These are phyloP conservation scores for Solanum piurae DNA, from an alignment of 257 asterid species.

Conservation along the genomic window DNA sequence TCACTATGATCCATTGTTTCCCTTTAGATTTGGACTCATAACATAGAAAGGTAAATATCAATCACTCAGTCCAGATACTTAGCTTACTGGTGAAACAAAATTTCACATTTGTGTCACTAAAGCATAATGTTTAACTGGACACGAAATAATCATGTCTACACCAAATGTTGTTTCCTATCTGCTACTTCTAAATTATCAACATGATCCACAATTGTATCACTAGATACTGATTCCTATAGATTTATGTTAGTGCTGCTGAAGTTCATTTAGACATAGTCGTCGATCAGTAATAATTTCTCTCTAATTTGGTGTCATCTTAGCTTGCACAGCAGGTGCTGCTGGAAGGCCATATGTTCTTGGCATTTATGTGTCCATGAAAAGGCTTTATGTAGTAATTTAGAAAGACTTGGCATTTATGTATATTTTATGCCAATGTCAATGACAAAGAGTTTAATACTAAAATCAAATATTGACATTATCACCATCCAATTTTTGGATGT, in stretches of 20 bases:
- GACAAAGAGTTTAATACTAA: not conserved
- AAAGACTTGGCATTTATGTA: not conserved
- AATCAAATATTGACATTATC: not conserved
- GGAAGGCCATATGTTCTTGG: constrained; percentile 23
- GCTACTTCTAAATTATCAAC: not conserved
- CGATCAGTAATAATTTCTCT: not conserved
- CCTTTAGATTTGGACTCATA: constrained; percentile 54
- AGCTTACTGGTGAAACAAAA: too few species aligned
- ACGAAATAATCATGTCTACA: not conserved
- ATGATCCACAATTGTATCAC: not conserved
- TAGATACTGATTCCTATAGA: not conserved
- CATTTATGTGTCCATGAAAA: not conserved
- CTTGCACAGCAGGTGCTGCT: constrained; percentile 20
- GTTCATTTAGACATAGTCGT: not conserved
- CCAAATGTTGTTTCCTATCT: not conserved
- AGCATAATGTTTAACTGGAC: not conserved
- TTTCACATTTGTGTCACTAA: not conserved
- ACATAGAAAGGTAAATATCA: constrained; percentile 41
- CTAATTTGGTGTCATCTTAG: not conserved
- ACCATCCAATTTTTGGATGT: not conserved
- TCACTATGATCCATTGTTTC: constrained; percentile 67
- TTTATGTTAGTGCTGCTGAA: not conserved
- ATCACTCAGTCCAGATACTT: not conserved
- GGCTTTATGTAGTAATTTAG: too few species aligned
- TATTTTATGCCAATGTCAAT: not conserved